Percentiles rank a stretch among this genome's conserved stretches.
Conservation (phyloP, 2,329 filamentous ascomycete genomes). For the Sclerotinia trifoliorum region DNA sequence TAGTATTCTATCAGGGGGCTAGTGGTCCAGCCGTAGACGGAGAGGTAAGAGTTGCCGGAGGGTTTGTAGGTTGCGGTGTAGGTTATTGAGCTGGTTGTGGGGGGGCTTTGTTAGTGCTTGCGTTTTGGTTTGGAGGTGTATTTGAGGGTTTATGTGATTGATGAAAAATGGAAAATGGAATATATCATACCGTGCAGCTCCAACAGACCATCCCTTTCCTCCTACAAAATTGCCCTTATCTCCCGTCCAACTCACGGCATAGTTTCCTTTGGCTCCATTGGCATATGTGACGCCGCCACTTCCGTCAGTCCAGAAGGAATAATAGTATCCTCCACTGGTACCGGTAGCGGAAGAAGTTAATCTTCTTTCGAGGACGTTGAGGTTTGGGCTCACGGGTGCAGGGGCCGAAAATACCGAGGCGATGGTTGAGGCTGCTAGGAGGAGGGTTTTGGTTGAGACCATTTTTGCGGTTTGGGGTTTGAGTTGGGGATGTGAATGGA, state of each 20-base stretch:
- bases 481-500: neutral
- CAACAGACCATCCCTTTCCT: constrained; percentile 51
- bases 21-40: constrained; percentile 55
- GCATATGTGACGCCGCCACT: constrained; percentile 50
- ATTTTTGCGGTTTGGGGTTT: neutral
- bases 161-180: no score
- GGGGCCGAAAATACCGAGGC: constrained; percentile 17
- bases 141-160: no score
- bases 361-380: neutral
- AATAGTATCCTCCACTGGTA: constrained; percentile 44
- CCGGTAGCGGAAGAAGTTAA: constrained; percentile 21
- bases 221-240: constrained; percentile 47
- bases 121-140: neutral
- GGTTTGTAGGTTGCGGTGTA: constrained; percentile 45
- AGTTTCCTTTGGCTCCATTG: constrained; percentile 51
- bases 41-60: constrained; percentile 50
- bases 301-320: constrained; percentile 59
- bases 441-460: constrained; percentile 14
- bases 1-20: constrained; percentile 45
- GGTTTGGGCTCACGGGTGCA: constrained; percentile 2
- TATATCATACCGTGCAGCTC: constrained; percentile 31
- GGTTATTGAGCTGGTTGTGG: constrained; percentile 41
- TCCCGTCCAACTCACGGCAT: constrained; percentile 50
- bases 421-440: constrained; percentile 19
- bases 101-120: neutral